Base-by-base conservation (phyloP, 306 rosid species). In the Quercus berberidifolia region DNA sequence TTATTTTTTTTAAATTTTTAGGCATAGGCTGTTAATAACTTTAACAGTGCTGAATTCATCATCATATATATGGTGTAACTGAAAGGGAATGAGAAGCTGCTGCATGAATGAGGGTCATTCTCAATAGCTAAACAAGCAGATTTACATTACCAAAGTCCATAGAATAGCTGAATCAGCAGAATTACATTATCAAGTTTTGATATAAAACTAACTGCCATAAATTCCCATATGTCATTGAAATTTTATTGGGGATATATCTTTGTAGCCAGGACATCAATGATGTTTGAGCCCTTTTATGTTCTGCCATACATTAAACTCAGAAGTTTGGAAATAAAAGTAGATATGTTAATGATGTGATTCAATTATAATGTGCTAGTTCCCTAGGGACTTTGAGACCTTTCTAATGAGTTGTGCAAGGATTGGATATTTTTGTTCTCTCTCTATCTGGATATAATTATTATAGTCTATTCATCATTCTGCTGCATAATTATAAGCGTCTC, bases 401-500 rank as follows among this genome's bases (percentile, higher is more conserved):
- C 20, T 76, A 82, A 78, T 81, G 69, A 88, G 85, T 81, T 77
- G 20, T 19, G 8, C 9, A 72, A 82, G 82, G 73, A 43, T 73
- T 76, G 74, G 78, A 86, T 74, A 79, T 85, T 82, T 86, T 84
- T 80, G 74, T 73, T 25, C 72, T 76, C 75, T 62, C 26, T 67
- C 18, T 55, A 51, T 12, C 1, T 52, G 28, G 57, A 15, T 64
- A 55, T 73, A 63, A 65, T 77, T 55, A 73, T 30, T 82, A 78
- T 54, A 17, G 13, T 74, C 73, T 33, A 63, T 55, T 64, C 73
- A 59, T 52, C 83, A 62, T 68, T 26, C 55, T 41, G 51, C 79
- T 49, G 62, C 78, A 69, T 65, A 79, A 55, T 67, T 74, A 82
- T 86, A 78, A 81, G 67, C 12, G 87, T 88, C 89, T 51, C 86